A percentile compares a stretch with the other conserved stretches of the same genome.
phyloP scores from a whole-genome alignment of 768 basidiomycete species.

The Collybia mongolica region DNA sequence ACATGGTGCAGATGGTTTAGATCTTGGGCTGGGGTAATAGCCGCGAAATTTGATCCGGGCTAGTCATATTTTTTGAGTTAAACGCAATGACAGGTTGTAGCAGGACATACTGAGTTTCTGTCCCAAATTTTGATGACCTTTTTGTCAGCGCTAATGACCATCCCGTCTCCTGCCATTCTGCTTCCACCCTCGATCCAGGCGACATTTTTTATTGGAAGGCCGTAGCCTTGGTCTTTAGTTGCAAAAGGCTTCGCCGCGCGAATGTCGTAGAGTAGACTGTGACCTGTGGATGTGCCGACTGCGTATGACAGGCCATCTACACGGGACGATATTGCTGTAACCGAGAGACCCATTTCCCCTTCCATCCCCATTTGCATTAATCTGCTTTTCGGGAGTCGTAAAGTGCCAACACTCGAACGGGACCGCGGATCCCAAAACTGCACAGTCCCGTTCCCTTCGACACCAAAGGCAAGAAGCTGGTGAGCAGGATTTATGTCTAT shows the following conservation, averaged over 20 bases:
- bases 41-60: conserved; percentile 86
- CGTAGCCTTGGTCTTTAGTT: conserved; percentile 95
- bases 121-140: conserved; percentile 99
- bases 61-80: conserved; percentile 22
- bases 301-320: conserved; percentile 92
- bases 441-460: conserved; percentile 83
- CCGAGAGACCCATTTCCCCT: conserved; percentile 41
- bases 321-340: conserved; percentile 85
- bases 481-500: conserved; percentile 94
- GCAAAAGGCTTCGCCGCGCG: conserved; percentile 82
- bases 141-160: conserved; percentile 90
- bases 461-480: conserved; percentile 84
- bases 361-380: conserved; percentile 41
- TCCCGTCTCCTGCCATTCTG: conserved; percentile 81
- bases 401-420: conserved; percentile 66
- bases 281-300: conserved; percentile 92
- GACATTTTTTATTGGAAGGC: conserved; percentile 81
- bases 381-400: conserved; percentile 56
- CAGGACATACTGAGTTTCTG: conserved; percentile 63
- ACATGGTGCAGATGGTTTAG: conserved; percentile 91
- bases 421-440: conserved; percentile 98
- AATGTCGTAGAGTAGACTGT: conserved; percentile 93
- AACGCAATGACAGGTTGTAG: no score
- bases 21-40: conserved; percentile 88
- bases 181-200: conserved; percentile 88